phyloP scores from a whole-genome alignment of 1,284 basidiomycete genomes.

The Ustilago lituana region DNA sequence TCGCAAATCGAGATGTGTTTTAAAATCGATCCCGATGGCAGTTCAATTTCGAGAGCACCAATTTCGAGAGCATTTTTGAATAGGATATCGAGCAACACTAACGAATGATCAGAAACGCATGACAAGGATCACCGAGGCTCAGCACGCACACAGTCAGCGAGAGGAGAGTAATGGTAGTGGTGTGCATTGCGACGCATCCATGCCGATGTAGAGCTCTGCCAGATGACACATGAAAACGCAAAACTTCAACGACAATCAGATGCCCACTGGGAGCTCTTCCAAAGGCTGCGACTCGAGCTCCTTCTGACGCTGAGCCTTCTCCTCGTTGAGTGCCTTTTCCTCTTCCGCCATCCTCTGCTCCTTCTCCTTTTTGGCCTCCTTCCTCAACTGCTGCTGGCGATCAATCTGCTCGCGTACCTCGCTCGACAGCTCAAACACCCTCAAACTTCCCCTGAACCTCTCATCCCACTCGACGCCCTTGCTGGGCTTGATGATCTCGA shows the following conservation, averaged over 20 bases:
- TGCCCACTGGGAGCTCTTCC: conserved; percentile 20
- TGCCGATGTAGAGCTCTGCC: background rate
- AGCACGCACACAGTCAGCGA: too few species aligned
- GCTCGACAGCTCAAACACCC: conserved; percentile 68
- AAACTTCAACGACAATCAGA: background rate
- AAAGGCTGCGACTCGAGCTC: conserved; percentile 39
- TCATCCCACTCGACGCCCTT: conserved; percentile 79
- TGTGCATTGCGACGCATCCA: too few species aligned
- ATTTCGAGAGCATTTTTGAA: too few species aligned
- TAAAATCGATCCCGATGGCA: background rate
- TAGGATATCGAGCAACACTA: too few species aligned
- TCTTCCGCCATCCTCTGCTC: conserved; percentile 14
- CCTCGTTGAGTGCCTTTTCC: conserved; percentile 22
- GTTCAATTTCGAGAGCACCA: too few species aligned
- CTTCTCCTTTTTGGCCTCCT: conserved; percentile 13
- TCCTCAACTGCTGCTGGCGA: conserved; percentile 23
- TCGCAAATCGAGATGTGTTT: conserved; percentile 9
- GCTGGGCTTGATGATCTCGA: conserved; percentile 77
- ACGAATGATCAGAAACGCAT: too few species aligned
- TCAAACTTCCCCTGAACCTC: conserved; percentile 75
- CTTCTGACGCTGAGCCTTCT: conserved; percentile 29
- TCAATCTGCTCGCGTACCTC: conserved; percentile 36
- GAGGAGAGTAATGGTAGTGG: too few species aligned
- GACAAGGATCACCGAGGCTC: too few species aligned
- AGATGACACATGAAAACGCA: background rate